Percentiles rank a stretch among this genome's conserved stretches.
Conservation (phyloP, 768 basidiomycete species). For the Plicaturopsis crispa region DNA sequence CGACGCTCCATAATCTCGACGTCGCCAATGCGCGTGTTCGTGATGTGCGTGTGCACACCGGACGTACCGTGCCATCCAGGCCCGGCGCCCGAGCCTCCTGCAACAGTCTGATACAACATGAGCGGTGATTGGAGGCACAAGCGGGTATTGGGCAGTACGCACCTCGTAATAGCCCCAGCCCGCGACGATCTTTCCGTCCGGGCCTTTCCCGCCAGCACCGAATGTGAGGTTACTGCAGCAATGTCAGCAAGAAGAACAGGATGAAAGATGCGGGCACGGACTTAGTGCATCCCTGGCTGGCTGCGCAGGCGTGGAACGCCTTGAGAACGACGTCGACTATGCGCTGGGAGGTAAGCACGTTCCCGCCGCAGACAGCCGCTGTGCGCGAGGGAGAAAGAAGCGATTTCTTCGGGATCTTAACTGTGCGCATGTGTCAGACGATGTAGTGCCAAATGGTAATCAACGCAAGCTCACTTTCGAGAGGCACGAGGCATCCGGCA, state of each 20-base stretch:
- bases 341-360: slow-evolving; percentile 87
- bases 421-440: slow-evolving; percentile 25
- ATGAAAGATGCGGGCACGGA: slow-evolving; percentile 25
- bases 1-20: slow-evolving; percentile 90
- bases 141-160: slow-evolving; percentile 8
- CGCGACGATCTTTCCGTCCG: slow-evolving; percentile 61
- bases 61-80: slow-evolving; percentile 87
- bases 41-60: slow-evolving; percentile 91
- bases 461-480: slow-evolving; percentile 47
- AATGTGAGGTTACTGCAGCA: slow-evolving; percentile 73
- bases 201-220: slow-evolving; percentile 81
- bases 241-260: slow-evolving; percentile 1
- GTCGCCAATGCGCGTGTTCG: slow-evolving; percentile 89
- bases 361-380: slow-evolving; percentile 90
- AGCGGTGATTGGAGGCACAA: slow-evolving; percentile 5
- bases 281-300: slow-evolving; percentile 94
- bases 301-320: slow-evolving; percentile 87
- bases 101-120: slow-evolving; percentile 61
- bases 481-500: slow-evolving; percentile 85
- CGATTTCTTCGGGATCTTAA: slow-evolving; percentile 74
- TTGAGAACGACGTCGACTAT: slow-evolving; percentile 91
- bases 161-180: slow-evolving; percentile 93
- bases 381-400: slow-evolving; percentile 77
- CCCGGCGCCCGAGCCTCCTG: slow-evolving; percentile 90
- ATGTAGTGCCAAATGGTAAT: background rate